Conservation (phyloP, 352 stramenopile species). For the Blastocystis sp. region DNA sequence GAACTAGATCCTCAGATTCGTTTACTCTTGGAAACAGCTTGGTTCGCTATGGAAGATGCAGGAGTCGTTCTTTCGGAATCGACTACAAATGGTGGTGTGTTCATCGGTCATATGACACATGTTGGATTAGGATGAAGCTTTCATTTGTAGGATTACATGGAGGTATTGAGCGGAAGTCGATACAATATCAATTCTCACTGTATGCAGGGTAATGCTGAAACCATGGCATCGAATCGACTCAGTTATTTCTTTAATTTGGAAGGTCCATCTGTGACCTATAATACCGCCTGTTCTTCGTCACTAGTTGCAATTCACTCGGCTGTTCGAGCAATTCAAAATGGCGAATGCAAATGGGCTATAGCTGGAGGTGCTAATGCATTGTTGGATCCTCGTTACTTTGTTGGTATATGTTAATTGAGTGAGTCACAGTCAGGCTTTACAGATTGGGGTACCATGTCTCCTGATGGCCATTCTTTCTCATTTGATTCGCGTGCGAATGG, state of each 20-base stretch:
- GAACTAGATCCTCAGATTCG: conserved; percentile 67
- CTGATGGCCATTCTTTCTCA: conserved; percentile 55
- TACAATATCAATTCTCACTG: conserved; percentile 64
- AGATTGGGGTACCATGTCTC: conserved; percentile 66
- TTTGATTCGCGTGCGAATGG: conserved; percentile 61
- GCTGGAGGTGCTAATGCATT: conserved; percentile 63
- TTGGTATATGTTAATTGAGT: conserved; percentile 3
- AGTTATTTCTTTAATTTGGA: conserved; percentile 62
- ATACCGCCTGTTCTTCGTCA: conserved; percentile 66
- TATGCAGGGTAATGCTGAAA: conserved; percentile 66
- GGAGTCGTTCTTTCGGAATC: background rate
- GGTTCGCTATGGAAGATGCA: conserved; percentile 63
- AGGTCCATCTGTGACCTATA: conserved; percentile 50
- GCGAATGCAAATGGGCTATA: conserved; percentile 52
- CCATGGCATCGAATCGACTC: conserved; percentile 61
- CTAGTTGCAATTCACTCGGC: conserved; percentile 53
- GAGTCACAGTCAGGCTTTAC: conserved; percentile 16
- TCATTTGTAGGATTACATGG: conserved; percentile 65
- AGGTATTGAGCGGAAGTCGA: conserved; percentile 47
- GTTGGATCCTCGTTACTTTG: conserved; percentile 67
- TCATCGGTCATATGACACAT: conserved; percentile 67
- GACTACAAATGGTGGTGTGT: conserved; percentile 28
- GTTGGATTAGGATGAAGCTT: background rate
- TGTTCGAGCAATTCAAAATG: conserved; percentile 36
- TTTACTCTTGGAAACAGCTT: conserved; percentile 59